Conservation (phyloP, 495 filamentous ascomycete genomes). For the Lasiosphaeria miniovina region DNA sequence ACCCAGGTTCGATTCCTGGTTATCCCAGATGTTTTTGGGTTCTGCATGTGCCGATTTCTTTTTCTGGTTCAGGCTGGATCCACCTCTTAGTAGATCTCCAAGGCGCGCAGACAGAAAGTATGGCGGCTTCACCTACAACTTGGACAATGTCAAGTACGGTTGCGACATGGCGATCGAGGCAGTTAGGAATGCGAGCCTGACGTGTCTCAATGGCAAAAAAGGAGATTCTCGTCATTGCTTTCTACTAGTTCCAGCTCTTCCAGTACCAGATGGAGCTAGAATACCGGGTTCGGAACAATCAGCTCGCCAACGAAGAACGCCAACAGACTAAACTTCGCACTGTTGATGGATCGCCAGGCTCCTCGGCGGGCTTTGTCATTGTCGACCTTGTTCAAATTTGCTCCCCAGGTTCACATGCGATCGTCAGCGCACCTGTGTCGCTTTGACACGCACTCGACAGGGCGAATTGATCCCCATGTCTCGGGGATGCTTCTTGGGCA, state of each 20-base stretch:
- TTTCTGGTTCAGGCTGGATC: too few relatives aligned
- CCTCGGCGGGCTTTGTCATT: background rate
- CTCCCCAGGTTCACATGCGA: background rate
- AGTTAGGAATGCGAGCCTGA: too few relatives aligned
- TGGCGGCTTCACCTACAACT: too few relatives aligned
- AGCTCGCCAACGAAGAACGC: background rate
- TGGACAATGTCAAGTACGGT: too few relatives aligned
- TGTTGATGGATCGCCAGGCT: background rate
- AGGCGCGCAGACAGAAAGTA: too few relatives aligned
- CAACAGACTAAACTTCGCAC: background rate
- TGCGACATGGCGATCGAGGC: too few relatives aligned
- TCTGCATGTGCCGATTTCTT: background rate
- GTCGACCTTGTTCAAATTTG: background rate
- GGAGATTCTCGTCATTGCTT: background rate
- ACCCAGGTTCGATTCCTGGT: constrained; percentile 4
- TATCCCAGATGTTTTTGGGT: background rate
- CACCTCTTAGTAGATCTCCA: too few relatives aligned
- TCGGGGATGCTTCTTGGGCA: background rate
- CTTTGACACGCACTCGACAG: background rate
- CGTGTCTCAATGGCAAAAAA: too few relatives aligned
- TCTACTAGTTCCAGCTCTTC: background rate
- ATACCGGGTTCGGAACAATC: background rate
- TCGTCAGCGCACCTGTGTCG: background rate
- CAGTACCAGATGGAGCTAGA: background rate
- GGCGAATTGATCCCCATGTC: background rate